Base-by-base conservation (phyloP, 2,329 filamentous ascomycete genomes). In the Epicoccum sorghinum region DNA sequence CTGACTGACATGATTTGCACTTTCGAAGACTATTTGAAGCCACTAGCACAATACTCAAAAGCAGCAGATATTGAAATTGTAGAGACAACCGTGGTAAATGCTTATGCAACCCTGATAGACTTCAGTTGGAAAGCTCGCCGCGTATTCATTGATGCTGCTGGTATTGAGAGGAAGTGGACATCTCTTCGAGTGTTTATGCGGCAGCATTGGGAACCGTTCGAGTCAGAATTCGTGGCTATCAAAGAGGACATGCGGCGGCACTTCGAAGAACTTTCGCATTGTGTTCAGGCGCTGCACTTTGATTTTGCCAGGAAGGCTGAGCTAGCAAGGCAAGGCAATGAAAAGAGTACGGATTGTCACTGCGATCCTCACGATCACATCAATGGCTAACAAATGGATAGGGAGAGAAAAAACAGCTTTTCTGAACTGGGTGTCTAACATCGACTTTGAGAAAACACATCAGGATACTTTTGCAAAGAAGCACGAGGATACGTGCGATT, bases 171-270 rank as follows among this genome's bases (percentile, higher is more conserved):
- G 33, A 59, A 48, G 40, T 61, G 40, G 45, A 58, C 51, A 22
- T 65, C 61, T 1, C 7, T 57, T 3, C 53, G 55, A 40, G 40
- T 52, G 3, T 67, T 64, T 36, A 54, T 65, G 47, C 52, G 47
- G 47, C 52, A 57, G 23, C 62, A 65, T n/a, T 65, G 61, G 62
- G 62, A 65, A 25, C 55, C 62, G 13, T 64, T 67, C 43, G 62
- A 65, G 48, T 10, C 42, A 4, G 49, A 53, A 29, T 65, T 65
- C 29, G 51, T 36, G 7, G 22, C 42, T 14, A 64, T 67, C 33
- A 45, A 61, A 43, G 39, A 25, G 42, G 50, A 55, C 23, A 13
- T 63, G 41, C 49, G 59, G 24, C 61, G 59, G 27, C 58, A 66
- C 40, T 46, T 60, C 8, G 13, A 65, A 29, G 45, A 63, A 18